phyloP scores from a whole-genome alignment of 345 rosid genomes.

The Conringia planisiliqua region DNA sequence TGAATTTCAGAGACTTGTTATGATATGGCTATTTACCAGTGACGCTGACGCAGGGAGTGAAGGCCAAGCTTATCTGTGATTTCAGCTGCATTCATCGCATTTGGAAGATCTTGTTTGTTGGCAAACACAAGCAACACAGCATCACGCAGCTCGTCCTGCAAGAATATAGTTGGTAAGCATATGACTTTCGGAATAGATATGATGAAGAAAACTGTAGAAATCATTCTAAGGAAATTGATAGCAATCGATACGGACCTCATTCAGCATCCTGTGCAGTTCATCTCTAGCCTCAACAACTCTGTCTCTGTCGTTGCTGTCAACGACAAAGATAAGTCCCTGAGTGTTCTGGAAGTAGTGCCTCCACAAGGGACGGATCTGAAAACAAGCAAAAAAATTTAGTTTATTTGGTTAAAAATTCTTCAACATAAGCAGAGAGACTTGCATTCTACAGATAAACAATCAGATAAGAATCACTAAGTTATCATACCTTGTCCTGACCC shows the following conservation, averaged over 20 bases:
- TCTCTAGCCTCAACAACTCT: slow-evolving; percentile 54
- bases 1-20: not conserved
- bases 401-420: not conserved
- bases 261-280: slow-evolving; percentile 78
- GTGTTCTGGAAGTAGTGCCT: slow-evolving; percentile 80
- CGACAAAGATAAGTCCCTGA: slow-evolving; percentile 84
- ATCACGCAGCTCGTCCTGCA: slow-evolving; percentile 89
- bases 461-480: not conserved
- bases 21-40: slow-evolving; percentile 44
- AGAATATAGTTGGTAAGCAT: not conserved
- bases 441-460: not conserved
- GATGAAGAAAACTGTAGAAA: not conserved
- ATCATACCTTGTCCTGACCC: slow-evolving; percentile 81
- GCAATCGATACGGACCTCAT: slow-evolving; percentile 43
- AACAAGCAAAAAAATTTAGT: not conserved
- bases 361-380: slow-evolving; percentile 74
- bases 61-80: slow-evolving; percentile 83
- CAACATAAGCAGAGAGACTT: not conserved
- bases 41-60: slow-evolving; percentile 81
- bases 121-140: slow-evolving; percentile 90
- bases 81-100: slow-evolving; percentile 88
- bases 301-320: slow-evolving; percentile 82
- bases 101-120: slow-evolving; percentile 86
- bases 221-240: not conserved
- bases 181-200: not conserved